Evolutionary conservation across 257 asterid genomes (phyloP).

Genomic region (Penstemon eatonii): DNA sequence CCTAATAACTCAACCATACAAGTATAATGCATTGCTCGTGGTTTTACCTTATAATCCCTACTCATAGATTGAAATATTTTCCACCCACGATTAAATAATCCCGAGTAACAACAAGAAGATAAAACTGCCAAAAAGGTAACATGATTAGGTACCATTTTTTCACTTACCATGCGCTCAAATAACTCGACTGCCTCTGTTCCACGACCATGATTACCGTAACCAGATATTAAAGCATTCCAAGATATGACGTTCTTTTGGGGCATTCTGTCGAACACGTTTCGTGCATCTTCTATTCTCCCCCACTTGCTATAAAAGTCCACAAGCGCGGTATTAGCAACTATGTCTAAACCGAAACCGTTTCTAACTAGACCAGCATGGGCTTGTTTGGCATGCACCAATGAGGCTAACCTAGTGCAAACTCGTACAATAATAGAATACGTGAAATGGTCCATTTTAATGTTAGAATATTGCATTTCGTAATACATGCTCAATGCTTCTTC

Average conservation of each 20-base stretch:
- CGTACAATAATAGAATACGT: constrained; percentile 66
- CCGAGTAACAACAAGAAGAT: constrained; percentile 78
- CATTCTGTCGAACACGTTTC: constrained; percentile 67
- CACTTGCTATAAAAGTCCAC: constrained; percentile 89
- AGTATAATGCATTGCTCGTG: constrained; percentile 82
- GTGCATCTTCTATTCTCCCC: constrained; percentile 89
- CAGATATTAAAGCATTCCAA: constrained; percentile 86
- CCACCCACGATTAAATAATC: constrained; percentile 72
- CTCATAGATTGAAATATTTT: constrained; percentile 73
- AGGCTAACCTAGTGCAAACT: constrained; percentile 79
- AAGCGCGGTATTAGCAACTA: constrained; percentile 77
- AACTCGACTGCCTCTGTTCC: constrained; percentile 72
- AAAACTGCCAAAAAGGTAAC: constrained; percentile 79
- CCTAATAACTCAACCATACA: constrained; percentile 87
- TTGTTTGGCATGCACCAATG: constrained; percentile 79
- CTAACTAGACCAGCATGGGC: constrained; percentile 88
- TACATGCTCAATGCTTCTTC: constrained; percentile 76
- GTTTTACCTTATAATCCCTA: constrained; percentile 63
- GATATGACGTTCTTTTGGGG: constrained; percentile 63
- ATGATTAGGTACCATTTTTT: constrained; percentile 72
- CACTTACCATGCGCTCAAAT: constrained; percentile 64
- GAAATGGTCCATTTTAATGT: constrained; percentile 71
- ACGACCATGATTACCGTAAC: constrained; percentile 75
- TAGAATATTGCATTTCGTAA: constrained; percentile 73
- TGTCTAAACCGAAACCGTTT: constrained; percentile 66